phyloP scores from a whole-genome alignment of 1,139 yeast genomes.

The Geotrichum carabidarum region DNA sequence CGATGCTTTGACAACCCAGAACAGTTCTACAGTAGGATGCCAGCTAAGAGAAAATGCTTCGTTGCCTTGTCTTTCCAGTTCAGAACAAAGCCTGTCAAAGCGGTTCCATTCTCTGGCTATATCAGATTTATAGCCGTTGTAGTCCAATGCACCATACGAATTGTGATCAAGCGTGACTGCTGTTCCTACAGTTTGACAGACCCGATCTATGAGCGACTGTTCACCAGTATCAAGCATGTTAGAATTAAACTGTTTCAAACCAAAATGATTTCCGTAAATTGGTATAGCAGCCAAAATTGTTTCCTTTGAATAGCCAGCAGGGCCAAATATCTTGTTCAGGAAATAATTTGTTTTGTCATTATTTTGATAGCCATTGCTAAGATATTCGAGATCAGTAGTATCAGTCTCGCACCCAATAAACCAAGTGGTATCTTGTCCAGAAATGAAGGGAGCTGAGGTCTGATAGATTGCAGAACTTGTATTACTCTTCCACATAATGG shows the following conservation, averaged over 20 bases:
- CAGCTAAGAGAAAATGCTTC: slow-evolving; percentile 49
- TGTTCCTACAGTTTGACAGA: slow-evolving; percentile 34
- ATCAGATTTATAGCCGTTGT: slow-evolving; percentile 30
- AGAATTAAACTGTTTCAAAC: slow-evolving; percentile 8
- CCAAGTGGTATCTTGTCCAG: slow-evolving; percentile 6
- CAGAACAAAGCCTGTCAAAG: slow-evolving; percentile 60
- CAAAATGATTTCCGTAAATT: slow-evolving; percentile 36
- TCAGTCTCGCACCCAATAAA: slow-evolving; percentile 10
- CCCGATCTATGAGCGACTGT: slow-evolving; percentile 33
- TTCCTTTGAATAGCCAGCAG: slow-evolving; percentile 44
- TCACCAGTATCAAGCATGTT: slow-evolving; percentile 17
- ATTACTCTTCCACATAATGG: slow-evolving; percentile 61
- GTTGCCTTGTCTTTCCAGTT: slow-evolving; percentile 52
- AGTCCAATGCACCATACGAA: slow-evolving; percentile 19
- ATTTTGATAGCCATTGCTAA: slow-evolving; percentile 9
- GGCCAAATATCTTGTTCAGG: slow-evolving; percentile 44
- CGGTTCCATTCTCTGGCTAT: slow-evolving; percentile 51
- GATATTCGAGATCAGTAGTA: slow-evolving; percentile 9
- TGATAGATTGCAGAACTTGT: slow-evolving; percentile 46
- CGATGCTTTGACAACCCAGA: slow-evolving; percentile 27
- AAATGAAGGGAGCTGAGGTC: slow-evolving; percentile 3
- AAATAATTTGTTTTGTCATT: slow-evolving; percentile 40
- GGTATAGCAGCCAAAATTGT: slow-evolving; percentile 44
- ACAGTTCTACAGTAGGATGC: slow-evolving; percentile 21
- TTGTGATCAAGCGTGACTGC: slow-evolving; percentile 23